Percentiles rank a stretch among this genome's conserved stretches.
phyloP scores from a whole-genome alignment of 805 yeast genomes.

The Starmerella stigmatis region DNA sequence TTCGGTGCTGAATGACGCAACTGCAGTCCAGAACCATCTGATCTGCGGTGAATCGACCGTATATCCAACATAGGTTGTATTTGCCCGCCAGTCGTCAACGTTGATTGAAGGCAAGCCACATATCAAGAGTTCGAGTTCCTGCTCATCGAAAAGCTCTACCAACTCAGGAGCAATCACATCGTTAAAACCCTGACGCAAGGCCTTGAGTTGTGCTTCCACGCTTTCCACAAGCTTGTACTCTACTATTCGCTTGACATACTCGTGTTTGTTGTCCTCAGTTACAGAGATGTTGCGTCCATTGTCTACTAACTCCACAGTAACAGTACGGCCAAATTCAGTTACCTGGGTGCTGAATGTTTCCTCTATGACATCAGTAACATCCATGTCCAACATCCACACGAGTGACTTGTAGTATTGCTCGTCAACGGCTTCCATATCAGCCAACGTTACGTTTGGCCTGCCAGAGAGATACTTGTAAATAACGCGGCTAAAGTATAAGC shows the following conservation, averaged over 20 bases:
- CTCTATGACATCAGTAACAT: constrained; percentile 87
- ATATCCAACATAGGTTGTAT: constrained; percentile 70
- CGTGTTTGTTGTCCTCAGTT: constrained; percentile 81
- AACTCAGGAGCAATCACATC: constrained; percentile 78
- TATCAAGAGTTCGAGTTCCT: constrained; percentile 82
- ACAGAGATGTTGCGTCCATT: constrained; percentile 75
- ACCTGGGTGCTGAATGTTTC: constrained; percentile 91
- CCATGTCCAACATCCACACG: constrained; percentile 93
- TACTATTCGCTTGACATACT: constrained; percentile 75
- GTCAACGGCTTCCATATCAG: constrained; percentile 91
- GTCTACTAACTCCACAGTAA: not conserved
- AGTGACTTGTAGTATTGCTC: constrained; percentile 84
- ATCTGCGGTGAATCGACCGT: constrained; percentile 74
- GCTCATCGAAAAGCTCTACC: constrained; percentile 84
- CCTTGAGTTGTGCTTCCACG: constrained; percentile 77
- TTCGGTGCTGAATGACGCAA: constrained; percentile 83
- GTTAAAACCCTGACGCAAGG: constrained; percentile 73
- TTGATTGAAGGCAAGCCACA: constrained; percentile 95
- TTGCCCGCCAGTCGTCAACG: constrained; percentile 89
- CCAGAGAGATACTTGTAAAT: constrained; percentile 83
- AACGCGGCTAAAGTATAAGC: constrained; percentile 90
- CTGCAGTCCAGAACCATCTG: constrained; percentile 97
- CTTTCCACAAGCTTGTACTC: constrained; percentile 77
- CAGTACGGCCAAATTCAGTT: constrained; percentile 49
- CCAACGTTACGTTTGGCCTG: constrained; percentile 58